These are phyloP conservation scores for Phragmites australis DNA, from an alignment of 176 grass and related monocot genomes.

Conservation along the genomic window DNA sequence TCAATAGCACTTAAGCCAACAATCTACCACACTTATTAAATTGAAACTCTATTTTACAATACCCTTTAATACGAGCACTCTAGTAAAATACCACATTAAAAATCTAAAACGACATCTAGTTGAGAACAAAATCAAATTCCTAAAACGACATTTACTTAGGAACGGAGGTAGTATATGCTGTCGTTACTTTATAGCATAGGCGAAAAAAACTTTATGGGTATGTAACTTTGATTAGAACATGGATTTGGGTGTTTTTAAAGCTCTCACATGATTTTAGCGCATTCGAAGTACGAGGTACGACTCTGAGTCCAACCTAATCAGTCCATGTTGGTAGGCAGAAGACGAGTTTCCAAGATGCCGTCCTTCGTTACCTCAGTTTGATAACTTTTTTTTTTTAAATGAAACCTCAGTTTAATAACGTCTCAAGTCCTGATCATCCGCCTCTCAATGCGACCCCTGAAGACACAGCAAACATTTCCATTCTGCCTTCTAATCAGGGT, in stretches of 20 bases:
- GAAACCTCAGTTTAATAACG: neutral
- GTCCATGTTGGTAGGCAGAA: constrained; percentile 7
- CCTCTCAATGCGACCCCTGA: neutral
- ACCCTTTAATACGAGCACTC: no score
- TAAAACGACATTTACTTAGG: no score
- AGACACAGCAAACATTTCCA: neutral
- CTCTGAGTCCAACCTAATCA: neutral
- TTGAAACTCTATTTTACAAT: no score
- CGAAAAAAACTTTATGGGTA: neutral
- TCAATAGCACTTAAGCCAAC: no score
- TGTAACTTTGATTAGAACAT: neutral
- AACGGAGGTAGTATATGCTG: no score
- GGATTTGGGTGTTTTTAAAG: neutral
- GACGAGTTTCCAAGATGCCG: neutral
- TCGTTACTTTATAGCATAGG: no score
- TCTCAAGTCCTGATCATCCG: neutral
- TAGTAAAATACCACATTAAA: no score
- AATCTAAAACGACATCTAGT: no score
- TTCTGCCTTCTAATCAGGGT: neutral
- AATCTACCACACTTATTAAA: no score
- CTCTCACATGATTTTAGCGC: neutral
- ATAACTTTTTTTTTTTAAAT: no score
- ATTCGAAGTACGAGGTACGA: neutral
- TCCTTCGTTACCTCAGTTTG: neutral
- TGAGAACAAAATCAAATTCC: no score